phyloP scores from a whole-genome alignment of 2,329 filamentous ascomycete genomes.

The Zymoseptoria pseudotritici region DNA sequence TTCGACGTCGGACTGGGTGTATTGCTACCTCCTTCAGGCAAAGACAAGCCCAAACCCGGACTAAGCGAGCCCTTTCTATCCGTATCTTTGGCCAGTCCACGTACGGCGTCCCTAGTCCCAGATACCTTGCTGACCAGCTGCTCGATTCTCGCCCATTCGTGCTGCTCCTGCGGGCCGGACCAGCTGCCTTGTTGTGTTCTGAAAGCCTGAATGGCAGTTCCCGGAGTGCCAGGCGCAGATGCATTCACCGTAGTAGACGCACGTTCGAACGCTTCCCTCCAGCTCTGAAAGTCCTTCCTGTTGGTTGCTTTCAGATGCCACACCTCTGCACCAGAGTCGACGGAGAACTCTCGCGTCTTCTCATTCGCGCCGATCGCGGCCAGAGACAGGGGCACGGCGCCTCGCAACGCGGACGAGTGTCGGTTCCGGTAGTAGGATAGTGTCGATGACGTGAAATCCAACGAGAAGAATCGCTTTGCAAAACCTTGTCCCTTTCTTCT shows the following conservation, averaged over 20 bases:
- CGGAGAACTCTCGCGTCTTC: conserved; percentile 81
- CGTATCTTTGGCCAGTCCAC: conserved; percentile 78
- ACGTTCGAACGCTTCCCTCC: conserved; percentile 77
- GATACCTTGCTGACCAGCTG: conserved; percentile 76
- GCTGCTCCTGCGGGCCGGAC: conserved; percentile 54
- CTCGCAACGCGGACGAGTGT: conserved; percentile 83
- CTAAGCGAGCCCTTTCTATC: conserved; percentile 52
- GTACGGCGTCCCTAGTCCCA: conserved; percentile 79
- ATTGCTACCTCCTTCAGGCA: conserved; percentile 22
- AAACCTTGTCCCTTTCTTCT: conserved; percentile 92
- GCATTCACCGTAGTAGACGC: conserved; percentile 53
- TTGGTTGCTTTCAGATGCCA: conserved; percentile 88
- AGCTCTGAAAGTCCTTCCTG: conserved; percentile 76
- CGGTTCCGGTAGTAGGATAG: conserved; percentile 94
- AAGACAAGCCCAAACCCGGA: conserved; percentile 28
- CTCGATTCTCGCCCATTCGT: conserved; percentile 83
- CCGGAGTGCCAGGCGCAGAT: conserved; percentile 13
- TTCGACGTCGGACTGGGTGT: conserved; percentile 31
- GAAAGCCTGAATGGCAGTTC: conserved; percentile 24
- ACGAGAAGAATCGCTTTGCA: conserved; percentile 86
- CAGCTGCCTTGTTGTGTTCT: conserved; percentile 4
- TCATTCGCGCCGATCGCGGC: conserved; percentile 88
- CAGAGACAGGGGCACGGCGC: conserved; percentile 83
- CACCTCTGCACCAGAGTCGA: conserved; percentile 92
- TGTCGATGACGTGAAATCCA: conserved; percentile 90